A percentile compares a stretch with the other conserved stretches of the same genome.
These are phyloP conservation scores for Paraleonurus japonicus DNA, from an alignment of 257 asterid genomes.

Conservation along the genomic window DNA sequence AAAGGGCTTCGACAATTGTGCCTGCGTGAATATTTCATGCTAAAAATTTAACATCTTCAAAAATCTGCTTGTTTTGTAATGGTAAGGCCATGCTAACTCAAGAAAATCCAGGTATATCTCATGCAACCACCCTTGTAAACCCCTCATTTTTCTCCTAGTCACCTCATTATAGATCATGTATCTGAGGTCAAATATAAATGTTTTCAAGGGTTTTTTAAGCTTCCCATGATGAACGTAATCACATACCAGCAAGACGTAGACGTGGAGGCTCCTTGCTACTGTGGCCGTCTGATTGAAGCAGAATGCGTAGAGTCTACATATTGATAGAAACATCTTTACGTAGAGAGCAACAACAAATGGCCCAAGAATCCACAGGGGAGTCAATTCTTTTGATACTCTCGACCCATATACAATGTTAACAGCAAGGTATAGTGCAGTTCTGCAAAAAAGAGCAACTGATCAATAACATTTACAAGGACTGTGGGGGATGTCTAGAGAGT, in stretches of 20 bases:
- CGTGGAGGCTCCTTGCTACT: constrained; percentile 51
- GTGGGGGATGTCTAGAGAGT: neutral
- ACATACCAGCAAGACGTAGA: constrained; percentile 33
- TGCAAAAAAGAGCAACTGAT: constrained; percentile 36
- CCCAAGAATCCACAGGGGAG: constrained; percentile 82
- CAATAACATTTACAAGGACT: constrained; percentile 2
- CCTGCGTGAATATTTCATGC: neutral
- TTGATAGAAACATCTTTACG: constrained; percentile 48
- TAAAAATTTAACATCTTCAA: constrained; percentile 46
- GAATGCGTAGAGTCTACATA: constrained; percentile 58
- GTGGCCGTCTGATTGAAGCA: constrained; percentile 58
- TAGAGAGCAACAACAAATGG: constrained; percentile 64
- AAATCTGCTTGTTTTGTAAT: constrained; percentile 64
- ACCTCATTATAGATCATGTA: constrained; percentile 45
- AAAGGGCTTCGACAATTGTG: constrained; percentile 23
- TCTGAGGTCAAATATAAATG: constrained; percentile 37
- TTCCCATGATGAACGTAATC: constrained; percentile 45
- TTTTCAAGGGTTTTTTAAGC: constrained; percentile 45
- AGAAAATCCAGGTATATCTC: constrained; percentile 66
- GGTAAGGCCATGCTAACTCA: constrained; percentile 76
- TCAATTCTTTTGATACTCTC: constrained; percentile 65
- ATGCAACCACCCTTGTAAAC: constrained; percentile 39
- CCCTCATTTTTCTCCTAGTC: constrained; percentile 41
- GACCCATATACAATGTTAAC: constrained; percentile 59
- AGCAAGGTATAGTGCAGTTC: constrained; percentile 58